phyloP scores from a whole-genome alignment of 805 yeast genomes.

The Suhomyces canberraensis region DNA sequence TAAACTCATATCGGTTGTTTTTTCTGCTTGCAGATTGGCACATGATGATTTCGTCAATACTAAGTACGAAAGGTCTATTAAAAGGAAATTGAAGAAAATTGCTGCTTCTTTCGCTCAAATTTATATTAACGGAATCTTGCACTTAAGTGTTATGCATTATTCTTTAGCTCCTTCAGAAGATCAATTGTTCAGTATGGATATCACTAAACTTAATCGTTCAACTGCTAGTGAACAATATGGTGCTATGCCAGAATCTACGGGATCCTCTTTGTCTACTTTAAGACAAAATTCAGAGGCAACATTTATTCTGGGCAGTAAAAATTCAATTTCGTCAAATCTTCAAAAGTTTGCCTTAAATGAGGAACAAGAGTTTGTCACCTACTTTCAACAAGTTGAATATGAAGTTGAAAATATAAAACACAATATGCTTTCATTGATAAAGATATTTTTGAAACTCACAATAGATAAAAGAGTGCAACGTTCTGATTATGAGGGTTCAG shows the following conservation, averaged over 20 bases:
- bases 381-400: constrained; percentile 35
- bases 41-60: constrained; percentile 49
- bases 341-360: constrained; percentile 4
- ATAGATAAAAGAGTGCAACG: constrained; percentile 27
- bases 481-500: constrained; percentile 39
- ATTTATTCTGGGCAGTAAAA: neutral
- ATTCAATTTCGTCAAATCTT: neutral
- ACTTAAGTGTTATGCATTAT: constrained; percentile 43
- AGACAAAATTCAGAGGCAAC: constrained; percentile 3
- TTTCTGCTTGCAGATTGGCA: constrained; percentile 52
- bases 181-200: constrained; percentile 30
- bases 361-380: constrained; percentile 17
- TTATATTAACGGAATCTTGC: constrained; percentile 63
- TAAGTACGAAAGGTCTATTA: constrained; percentile 45
- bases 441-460: constrained; percentile 31
- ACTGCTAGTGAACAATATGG: constrained; percentile 1
- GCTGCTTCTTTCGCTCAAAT: constrained; percentile 58
- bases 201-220: constrained; percentile 10
- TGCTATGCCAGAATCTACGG: neutral
- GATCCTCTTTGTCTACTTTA: constrained; percentile 8
- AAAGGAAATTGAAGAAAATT: constrained; percentile 49
- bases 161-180: constrained; percentile 19
- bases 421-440: constrained; percentile 26
- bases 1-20: constrained; percentile 49
- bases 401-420: constrained; percentile 38